These are phyloP conservation scores for Botrytis medusae DNA, from an alignment of 2,329 filamentous ascomycete genomes.

Conservation along the genomic window DNA sequence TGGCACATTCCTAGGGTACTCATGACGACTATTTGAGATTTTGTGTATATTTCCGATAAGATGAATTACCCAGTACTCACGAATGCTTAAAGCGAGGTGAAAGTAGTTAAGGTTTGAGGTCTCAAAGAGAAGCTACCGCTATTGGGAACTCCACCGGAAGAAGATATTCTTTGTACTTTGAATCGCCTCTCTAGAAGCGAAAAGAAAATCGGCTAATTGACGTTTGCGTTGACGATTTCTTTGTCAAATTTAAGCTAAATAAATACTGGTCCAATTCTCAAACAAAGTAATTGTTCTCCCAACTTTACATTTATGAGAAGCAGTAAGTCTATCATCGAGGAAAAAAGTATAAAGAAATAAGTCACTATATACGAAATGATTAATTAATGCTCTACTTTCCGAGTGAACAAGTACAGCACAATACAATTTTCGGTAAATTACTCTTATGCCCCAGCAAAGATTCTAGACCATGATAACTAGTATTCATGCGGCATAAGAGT, in stretches of 20 bases:
- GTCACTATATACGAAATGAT: neutral
- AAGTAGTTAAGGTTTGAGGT: neutral
- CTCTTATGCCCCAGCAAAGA: neutral
- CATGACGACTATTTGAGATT: neutral
- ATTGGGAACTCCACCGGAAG: neutral
- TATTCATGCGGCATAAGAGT: neutral
- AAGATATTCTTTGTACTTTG: neutral
- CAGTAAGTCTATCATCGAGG: neutral
- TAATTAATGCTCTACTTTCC: neutral
- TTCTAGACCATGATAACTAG: neutral
- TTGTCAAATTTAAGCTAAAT: neutral
- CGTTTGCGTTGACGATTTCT: neutral
- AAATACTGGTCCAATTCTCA: neutral
- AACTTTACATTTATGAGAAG: neutral
- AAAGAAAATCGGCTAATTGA: neutral
- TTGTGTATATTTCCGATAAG: neutral
- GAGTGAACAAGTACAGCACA: accelerated
- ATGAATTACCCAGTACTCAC: neutral
- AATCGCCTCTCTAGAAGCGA: neutral
- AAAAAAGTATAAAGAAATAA: neutral
- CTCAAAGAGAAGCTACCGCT: neutral
- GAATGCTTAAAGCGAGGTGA: neutral
- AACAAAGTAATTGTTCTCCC: neutral
- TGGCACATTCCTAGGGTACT: neutral
- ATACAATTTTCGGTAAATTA: neutral